Evolutionary conservation across 371 early-diverging fungal genomes (phyloP), one percentile per base, ranked within the genome.

Genomic region (Sporodiniella umbellata): DNA sequence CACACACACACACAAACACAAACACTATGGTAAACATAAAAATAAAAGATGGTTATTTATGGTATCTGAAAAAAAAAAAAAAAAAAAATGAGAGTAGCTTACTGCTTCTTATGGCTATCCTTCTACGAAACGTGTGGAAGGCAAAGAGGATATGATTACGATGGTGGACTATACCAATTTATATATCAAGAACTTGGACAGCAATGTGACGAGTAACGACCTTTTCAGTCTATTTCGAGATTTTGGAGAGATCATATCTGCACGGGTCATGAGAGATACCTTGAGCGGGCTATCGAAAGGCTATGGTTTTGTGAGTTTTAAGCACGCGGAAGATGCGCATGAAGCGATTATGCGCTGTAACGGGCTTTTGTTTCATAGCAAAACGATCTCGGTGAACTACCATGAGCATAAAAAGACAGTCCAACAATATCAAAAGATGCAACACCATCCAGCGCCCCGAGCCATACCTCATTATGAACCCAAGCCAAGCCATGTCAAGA

Each of bases 231-330:
- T 56, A 11, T 75, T 75, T 44, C 59, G 56, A 42, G 53, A 47
- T 28, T 75, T 58, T 54, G 76, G 76, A 25, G 58, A 64, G 23
- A 75, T 75, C 15, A 66, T 75, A 26, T 72, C 72, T 42, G 72
- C 68, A 14, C 47, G 70, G 44, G 87, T 96, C 35, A 91, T 95
- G 91, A 84, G 85, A 54, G 96, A 96, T 54, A 80, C 81, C 3
- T 54, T 66, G 31, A 88, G 92, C 3, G 80, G 81, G 45, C 78
- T 83, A 23, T 92, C 94, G 8, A 83, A 94, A 33, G 92, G 96
- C 0, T 96, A 94, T 80, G 96, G 93, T 2, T 96, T 96, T 40
- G 64, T 63, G 11, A 76, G 77, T 38, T 76, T 54, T 47, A 60
- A 60, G 10, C 52, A 53, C 25, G 38, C 61, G 30, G 71, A 72